Evolutionary conservation across 129 eudicot genomes (phyloP), one percentile per base, ranked within the genome.

Genomic region (Calendula officinalis): DNA sequence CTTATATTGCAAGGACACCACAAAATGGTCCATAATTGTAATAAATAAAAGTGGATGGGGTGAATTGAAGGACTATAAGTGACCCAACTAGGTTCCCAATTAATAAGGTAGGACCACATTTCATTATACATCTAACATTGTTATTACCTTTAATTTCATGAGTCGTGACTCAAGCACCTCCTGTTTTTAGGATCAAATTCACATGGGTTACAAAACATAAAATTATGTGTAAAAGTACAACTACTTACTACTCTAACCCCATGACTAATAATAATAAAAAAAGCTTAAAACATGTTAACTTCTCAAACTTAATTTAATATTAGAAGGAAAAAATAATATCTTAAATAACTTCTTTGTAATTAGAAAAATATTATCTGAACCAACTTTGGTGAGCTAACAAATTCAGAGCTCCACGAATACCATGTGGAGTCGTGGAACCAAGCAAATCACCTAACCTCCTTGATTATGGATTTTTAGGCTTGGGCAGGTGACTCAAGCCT

Each of bases 11-110:
- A 34, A 59, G 60, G 39, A 47, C 65, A 38, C 11, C 37, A 39
- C 5, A 60, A 42, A 72, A 55, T 55, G 60, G 77, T 73, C 58
- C 53, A 64, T 73, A 55, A 40, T 41, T 62, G 57, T 54, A 64
- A 55, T 45, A 55, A 72, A 64, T 72, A 36, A 44, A 55, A 64
- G 27, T 32, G 59, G 40, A 56, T 46, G 46, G 46, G 52, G 34
- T 22, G 30, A 22, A 22, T 22, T 22, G 6, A 47, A 45, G 50
- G 56, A 55, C 62, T 56, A 63, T 53, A 63, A 62, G 61, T 53
- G 61, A 43, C 35, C 6, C 27, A 42, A 11, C 48, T 56, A 56
- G 64, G 35, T 66, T 57, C 59, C 43, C 39, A 37, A 43, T 37
- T 54, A 56, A 54, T 54, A 64, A 42, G 64, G 64, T 62, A 44